phyloP scores from a whole-genome alignment of 495 filamentous ascomycete genomes.

The Podospora bellae-mahoneyi region DNA sequence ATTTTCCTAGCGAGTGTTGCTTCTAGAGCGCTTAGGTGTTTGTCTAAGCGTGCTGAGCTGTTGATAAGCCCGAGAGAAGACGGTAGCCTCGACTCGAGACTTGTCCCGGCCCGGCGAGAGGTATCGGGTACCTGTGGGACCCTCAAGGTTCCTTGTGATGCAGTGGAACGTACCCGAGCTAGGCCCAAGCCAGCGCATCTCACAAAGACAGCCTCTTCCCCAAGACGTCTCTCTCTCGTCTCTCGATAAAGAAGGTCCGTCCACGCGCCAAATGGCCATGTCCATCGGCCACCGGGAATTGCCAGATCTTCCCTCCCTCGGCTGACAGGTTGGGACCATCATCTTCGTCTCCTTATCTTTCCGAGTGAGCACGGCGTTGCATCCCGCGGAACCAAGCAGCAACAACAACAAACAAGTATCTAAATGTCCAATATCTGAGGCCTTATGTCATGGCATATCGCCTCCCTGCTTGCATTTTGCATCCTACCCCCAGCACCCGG shows the following conservation, averaged over 20 bases:
- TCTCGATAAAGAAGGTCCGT: constrained; percentile 1
- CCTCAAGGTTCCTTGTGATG: constrained; percentile 2
- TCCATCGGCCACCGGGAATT: background rate
- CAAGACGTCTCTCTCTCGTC: background rate
- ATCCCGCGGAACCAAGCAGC: background rate
- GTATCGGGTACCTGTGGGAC: constrained; percentile 10
- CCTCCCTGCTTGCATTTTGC: background rate
- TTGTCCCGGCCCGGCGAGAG: background rate
- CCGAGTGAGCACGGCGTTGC: constrained; percentile 8
- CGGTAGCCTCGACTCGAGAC: too few species aligned
- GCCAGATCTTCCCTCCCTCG: background rate
- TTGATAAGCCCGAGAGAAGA: background rate
- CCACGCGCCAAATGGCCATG: background rate
- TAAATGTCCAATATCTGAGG: background rate
- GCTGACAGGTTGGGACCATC: background rate
- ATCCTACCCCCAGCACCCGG: too few species aligned
- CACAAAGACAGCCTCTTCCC: background rate
- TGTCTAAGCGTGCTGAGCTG: too few species aligned
- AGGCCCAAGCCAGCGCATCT: constrained; percentile 6
- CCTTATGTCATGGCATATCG: background rate
- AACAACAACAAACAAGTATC: background rate
- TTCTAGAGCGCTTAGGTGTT: too few species aligned
- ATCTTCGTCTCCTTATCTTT: background rate
- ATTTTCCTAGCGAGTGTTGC: background rate
- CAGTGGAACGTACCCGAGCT: constrained; percentile 1